Percentiles rank a stretch among this genome's conserved stretches.
Conservation (phyloP, 768 basidiomycete species). For the Kwoniella heveanensis region DNA sequence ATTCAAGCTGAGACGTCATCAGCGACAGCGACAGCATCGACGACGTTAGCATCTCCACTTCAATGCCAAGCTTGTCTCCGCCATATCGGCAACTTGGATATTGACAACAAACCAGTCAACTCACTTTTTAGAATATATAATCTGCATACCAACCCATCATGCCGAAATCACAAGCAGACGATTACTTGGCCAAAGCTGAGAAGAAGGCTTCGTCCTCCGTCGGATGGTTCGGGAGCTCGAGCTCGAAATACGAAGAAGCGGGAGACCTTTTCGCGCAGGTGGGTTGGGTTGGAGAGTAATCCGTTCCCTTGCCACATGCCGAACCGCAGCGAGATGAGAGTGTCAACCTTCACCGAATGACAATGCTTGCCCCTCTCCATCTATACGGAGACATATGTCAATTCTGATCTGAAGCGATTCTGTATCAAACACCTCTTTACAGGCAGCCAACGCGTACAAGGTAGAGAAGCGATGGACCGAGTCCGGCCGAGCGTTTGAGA, state of each 20-base stretch:
- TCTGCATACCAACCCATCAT: constrained; percentile 14
- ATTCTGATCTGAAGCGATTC: no score
- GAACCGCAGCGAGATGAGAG: no score
- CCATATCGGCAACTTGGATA: no score
- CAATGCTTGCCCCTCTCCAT: constrained; percentile 5
- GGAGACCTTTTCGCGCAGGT: constrained; percentile 75
- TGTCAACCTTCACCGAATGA: no score
- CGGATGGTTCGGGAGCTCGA: constrained; percentile 79
- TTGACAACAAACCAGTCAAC: background rate
- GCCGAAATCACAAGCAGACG: constrained; percentile 72
- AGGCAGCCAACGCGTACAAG: constrained; percentile 85
- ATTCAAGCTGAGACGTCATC: constrained; percentile 22
- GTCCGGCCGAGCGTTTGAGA: constrained; percentile 84
- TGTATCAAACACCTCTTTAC: no score
- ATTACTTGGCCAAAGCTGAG: constrained; percentile 80
- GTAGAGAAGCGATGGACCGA: constrained; percentile 89
- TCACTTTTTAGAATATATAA: background rate
- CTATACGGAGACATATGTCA: no score
- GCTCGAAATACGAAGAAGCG: constrained; percentile 88
- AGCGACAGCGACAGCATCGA: background rate
- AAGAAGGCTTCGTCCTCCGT: constrained; percentile 81
- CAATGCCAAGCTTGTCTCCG: no score
- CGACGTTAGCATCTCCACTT: background rate
- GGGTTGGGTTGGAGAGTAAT: background rate
- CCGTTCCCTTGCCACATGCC: no score